Evolutionary conservation across 2,329 filamentous ascomycete genomes (phyloP).

Genomic region (Trichoderma sp.): DNA sequence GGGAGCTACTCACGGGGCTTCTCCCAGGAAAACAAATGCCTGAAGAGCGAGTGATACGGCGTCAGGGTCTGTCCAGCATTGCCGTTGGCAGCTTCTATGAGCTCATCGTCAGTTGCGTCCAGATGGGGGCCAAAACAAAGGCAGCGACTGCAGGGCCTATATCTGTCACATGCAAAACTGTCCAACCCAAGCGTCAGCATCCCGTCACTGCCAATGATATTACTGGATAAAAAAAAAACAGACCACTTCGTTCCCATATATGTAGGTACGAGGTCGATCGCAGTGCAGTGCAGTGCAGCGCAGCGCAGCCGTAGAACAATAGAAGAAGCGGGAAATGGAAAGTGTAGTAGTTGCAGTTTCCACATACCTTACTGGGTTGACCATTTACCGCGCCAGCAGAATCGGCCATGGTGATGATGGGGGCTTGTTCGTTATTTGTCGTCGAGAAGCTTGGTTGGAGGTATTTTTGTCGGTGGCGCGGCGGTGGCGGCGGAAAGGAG

Average conservation of each 20-base stretch:
- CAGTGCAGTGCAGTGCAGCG: not conserved
- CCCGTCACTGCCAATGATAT: conserved; percentile 38
- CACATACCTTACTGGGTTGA: conserved; percentile 55
- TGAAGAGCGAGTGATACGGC: conserved; percentile 72
- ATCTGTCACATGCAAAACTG: conserved; percentile 26
- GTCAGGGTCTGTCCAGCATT: conserved; percentile 63
- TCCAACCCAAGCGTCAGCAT: conserved; percentile 42
- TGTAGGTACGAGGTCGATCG: conserved; percentile 20
- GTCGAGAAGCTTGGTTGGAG: conserved; percentile 37
- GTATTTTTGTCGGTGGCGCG: conserved; percentile 5
- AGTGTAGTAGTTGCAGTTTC: conserved; percentile 26
- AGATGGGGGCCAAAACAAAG: conserved; percentile 49
- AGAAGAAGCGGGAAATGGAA: conserved; percentile 11
- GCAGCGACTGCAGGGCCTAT: not conserved
- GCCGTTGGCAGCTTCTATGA: conserved; percentile 52
- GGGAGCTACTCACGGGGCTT: conserved; percentile 58
- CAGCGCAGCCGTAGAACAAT: not conserved
- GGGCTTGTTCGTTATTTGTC: conserved; percentile 34
- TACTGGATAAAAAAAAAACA: not conserved
- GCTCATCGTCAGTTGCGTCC: conserved; percentile 57
- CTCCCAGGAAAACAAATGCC: conserved; percentile 68
- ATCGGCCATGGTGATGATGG: conserved; percentile 35
- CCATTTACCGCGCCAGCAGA: conserved; percentile 46
- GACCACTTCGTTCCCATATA: not conserved
- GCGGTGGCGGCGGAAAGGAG: conserved; percentile 5